phyloP scores from a whole-genome alignment of 1,284 basidiomycete species.

The Sporisorium exsertum region DNA sequence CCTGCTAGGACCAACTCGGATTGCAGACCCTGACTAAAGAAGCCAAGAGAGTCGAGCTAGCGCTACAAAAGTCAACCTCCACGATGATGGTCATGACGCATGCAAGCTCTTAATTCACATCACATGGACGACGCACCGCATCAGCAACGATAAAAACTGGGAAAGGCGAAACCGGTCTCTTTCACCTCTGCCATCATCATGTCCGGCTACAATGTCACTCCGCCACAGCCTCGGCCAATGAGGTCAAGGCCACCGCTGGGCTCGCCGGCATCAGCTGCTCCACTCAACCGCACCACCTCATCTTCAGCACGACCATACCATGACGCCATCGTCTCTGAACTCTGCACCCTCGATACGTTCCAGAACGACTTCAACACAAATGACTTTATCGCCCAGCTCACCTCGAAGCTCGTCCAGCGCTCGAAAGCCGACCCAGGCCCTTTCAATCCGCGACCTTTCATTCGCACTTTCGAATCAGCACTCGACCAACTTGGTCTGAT shows the following conservation, averaged over 20 bases:
- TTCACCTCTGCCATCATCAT: slow-evolving; percentile 2
- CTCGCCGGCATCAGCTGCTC: slow-evolving; percentile 24
- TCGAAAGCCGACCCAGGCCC: slow-evolving; percentile 85
- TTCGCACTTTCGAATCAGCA: slow-evolving; percentile 88
- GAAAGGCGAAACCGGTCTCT: background rate
- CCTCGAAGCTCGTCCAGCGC: slow-evolving; percentile 84
- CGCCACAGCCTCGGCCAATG: slow-evolving; percentile 32
- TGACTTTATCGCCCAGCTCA: slow-evolving; percentile 85
- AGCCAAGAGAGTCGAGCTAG: background rate
- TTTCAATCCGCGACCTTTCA: slow-evolving; percentile 93
- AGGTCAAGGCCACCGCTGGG: slow-evolving; percentile 34
- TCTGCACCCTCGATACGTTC: slow-evolving; percentile 78
- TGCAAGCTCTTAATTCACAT: background rate
- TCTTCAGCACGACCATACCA: slow-evolving; percentile 60
- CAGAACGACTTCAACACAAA: slow-evolving; percentile 87
- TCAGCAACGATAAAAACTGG: background rate
- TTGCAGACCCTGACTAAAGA: background rate
- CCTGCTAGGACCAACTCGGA: background rate
- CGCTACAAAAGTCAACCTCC: background rate
- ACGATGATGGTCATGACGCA: background rate
- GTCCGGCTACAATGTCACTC: slow-evolving; percentile 33
- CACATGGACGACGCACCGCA: background rate
- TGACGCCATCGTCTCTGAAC: slow-evolving; percentile 76
- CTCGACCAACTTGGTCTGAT: slow-evolving; percentile 87
- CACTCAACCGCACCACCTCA: slow-evolving; percentile 32